A percentile compares a stretch with the other conserved stretches of the same genome.
These are phyloP conservation scores for Corniculantispora saksenae DNA, from an alignment of 2,329 filamentous ascomycete genomes.

Conservation along the genomic window DNA sequence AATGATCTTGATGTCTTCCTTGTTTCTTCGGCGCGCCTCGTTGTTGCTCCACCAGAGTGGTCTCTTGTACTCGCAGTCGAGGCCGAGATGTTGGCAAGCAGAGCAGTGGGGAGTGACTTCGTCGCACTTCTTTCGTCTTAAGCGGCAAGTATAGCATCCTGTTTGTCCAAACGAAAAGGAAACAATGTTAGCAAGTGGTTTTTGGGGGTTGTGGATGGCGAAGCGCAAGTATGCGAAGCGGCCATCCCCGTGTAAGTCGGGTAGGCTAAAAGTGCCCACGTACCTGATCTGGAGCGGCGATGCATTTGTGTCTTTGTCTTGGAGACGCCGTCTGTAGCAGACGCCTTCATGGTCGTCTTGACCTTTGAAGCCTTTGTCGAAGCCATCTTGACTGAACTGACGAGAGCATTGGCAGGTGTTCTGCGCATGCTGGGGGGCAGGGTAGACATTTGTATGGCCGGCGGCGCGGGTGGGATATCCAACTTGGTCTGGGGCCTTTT, in stretches of 20 bases:
- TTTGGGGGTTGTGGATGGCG: background rate
- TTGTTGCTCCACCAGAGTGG: constrained; percentile 98
- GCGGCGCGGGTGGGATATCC: background rate
- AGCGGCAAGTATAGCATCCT: constrained; percentile 70
- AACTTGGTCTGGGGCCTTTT: background rate
- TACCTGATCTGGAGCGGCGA: constrained; percentile 91
- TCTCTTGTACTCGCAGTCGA: constrained; percentile 93
- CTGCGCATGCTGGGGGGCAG: constrained; percentile 62
- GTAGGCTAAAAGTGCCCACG: constrained; percentile 37
- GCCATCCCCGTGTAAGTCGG: constrained; percentile 32
- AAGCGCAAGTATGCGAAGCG: constrained; percentile 17
- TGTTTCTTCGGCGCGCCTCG: constrained; percentile 80
- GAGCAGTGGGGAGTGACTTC: constrained; percentile 64
- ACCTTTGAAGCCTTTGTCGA: constrained; percentile 59
- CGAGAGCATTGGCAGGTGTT: constrained; percentile 49
- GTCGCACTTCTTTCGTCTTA: constrained; percentile 70
- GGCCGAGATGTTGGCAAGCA: constrained; percentile 71
- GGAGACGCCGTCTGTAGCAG: constrained; percentile 49
- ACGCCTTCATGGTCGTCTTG: constrained; percentile 57
- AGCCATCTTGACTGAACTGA: constrained; percentile 58
- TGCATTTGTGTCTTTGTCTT: constrained; percentile 85
- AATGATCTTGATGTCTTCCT: constrained; percentile 93
- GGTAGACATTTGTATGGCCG: constrained; percentile 65
- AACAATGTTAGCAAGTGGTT: constrained; percentile 31
- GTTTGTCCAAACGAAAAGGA: constrained; percentile 17